These are phyloP conservation scores for Gracilaria vermiculophylla DNA, from an alignment of 23 red algal species.

Conservation along the genomic window DNA sequence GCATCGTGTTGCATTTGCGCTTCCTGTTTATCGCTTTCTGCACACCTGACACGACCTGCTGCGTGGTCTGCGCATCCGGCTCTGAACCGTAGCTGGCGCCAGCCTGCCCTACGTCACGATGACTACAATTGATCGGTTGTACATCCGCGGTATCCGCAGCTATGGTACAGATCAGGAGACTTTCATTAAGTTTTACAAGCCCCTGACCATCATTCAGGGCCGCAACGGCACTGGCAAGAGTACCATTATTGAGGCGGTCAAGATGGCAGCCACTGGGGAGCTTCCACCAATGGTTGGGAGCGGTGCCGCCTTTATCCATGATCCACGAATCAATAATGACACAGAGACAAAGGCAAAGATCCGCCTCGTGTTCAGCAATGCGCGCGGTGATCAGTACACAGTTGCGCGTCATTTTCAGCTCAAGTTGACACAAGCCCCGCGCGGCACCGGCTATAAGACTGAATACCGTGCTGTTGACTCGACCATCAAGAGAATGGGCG, in stretches of 20 bases:
- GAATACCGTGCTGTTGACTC: slow-evolving; percentile 87
- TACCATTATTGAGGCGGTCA: slow-evolving; percentile 95
- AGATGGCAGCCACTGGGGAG: slow-evolving; percentile 96
- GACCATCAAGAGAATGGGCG: slow-evolving; percentile 38
- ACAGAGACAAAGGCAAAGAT: slow-evolving; percentile 97
- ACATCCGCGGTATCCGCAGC: slow-evolving; percentile 88
- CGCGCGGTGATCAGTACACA: slow-evolving; percentile 60
- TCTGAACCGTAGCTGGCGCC: neutral
- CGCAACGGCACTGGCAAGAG: slow-evolving; percentile 97
- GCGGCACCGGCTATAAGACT: slow-evolving; percentile 61
- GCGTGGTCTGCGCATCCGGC: neutral
- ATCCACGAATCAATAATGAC: slow-evolving; percentile 75
- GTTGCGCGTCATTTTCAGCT: slow-evolving; percentile 95
- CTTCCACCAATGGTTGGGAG: slow-evolving; percentile 87
- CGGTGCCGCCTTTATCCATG: slow-evolving; percentile 97
- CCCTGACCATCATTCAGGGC: slow-evolving; percentile 96
- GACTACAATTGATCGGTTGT: slow-evolving; percentile 87
- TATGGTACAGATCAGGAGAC: slow-evolving; percentile 83
- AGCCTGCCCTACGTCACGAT: neutral
- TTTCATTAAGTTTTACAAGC: slow-evolving; percentile 85
- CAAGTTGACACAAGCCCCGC: slow-evolving; percentile 1
- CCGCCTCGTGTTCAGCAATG: slow-evolving; percentile 91
- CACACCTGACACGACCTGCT: neutral
- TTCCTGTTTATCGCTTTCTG: too few species aligned
- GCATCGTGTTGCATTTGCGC: too few species aligned